Percentiles rank a stretch among this genome's conserved stretches.
Conservation (phyloP, 2,329 filamentous ascomycete species). For the Cladobotryum protrusum region DNA sequence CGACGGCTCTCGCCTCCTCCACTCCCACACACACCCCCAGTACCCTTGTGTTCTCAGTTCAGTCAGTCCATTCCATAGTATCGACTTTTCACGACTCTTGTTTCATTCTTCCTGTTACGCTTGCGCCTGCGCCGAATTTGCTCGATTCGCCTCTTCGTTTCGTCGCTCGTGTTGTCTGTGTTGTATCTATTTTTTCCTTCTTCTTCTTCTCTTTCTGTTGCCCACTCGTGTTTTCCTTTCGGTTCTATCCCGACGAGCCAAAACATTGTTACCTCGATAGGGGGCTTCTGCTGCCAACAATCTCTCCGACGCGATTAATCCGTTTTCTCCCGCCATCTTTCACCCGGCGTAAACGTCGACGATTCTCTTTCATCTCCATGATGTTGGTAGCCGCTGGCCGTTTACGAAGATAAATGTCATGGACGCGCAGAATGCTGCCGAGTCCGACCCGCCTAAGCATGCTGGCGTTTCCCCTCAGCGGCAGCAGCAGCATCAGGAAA, state of each 20-base stretch:
- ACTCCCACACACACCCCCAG: neutral
- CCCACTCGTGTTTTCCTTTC: neutral
- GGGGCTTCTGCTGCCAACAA: slow-evolving; percentile 1
- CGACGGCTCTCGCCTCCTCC: neutral
- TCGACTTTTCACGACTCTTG: neutral
- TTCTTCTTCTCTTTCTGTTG: neutral
- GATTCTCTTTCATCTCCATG: slow-evolving; percentile 35
- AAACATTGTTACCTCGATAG: slow-evolving; percentile 1
- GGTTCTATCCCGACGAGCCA: neutral
- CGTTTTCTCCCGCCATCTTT: neutral
- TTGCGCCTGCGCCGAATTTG: neutral
- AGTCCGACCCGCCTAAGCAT: slow-evolving; percentile 55
- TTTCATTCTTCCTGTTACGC: neutral
- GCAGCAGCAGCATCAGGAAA: slow-evolving; percentile 18
- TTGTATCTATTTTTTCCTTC: neutral
- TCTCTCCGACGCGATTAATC: slow-evolving; percentile 10
- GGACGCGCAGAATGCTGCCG: slow-evolving; percentile 63
- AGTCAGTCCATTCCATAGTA: neutral
- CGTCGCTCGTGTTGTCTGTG: neutral
- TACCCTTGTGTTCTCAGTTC: neutral
- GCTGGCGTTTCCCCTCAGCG: slow-evolving; percentile 46
- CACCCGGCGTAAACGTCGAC: slow-evolving; percentile 10
- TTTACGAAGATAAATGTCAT: slow-evolving; percentile 56
- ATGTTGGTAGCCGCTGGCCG: slow-evolving; percentile 51
- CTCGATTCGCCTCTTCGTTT: too few species aligned